Evolutionary conservation across 805 yeast species (phyloP).

Genomic region (Metschnikowia amazonensis): DNA sequence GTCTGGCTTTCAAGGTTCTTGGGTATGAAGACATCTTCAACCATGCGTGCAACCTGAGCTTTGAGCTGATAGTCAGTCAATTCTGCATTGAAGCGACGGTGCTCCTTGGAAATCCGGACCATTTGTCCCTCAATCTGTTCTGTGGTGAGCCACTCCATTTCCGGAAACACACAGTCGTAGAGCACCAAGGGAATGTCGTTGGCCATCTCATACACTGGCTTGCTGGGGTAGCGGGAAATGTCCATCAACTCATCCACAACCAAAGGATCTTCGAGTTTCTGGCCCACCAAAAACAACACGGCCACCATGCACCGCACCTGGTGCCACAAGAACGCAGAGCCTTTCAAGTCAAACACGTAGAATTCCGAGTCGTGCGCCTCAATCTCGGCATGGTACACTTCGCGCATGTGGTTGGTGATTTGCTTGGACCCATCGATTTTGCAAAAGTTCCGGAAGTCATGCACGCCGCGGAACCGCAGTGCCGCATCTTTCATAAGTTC

Average conservation of each 20-base stretch:
- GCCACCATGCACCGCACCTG: conserved; percentile 97
- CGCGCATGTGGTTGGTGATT: conserved; percentile 71
- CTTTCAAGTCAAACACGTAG: conserved; percentile 72
- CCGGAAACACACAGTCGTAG: conserved; percentile 76
- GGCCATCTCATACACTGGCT: conserved; percentile 86
- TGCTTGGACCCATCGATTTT: conserved; percentile 93
- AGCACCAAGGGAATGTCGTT: conserved; percentile 82
- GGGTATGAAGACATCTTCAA: conserved; percentile 33
- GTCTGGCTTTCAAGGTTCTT: conserved; percentile 6
- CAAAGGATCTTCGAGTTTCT: conserved; percentile 58
- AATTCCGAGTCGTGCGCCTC: conserved; percentile 39
- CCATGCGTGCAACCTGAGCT: conserved; percentile 47
- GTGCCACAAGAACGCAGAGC: conserved; percentile 94
- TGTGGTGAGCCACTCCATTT: conserved; percentile 61
- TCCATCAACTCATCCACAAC: conserved; percentile 60
- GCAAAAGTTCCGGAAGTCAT: conserved; percentile 93
- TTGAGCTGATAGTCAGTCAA: conserved; percentile 58
- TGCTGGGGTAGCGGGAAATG: conserved; percentile 50
- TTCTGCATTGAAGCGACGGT: conserved; percentile 44
- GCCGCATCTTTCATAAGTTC: conserved; percentile 71
- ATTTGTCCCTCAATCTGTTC: conserved; percentile 19
- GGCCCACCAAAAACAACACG: conserved; percentile 74
- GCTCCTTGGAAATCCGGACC: conserved; percentile 38
- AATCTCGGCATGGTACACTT: conserved; percentile 53
- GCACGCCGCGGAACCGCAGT: conserved; percentile 57